Evolutionary conservation across 208 protist genomes (phyloP), one percentile per base, ranked within the genome.

Genomic region (Trypanosomatidae sp.): DNA sequence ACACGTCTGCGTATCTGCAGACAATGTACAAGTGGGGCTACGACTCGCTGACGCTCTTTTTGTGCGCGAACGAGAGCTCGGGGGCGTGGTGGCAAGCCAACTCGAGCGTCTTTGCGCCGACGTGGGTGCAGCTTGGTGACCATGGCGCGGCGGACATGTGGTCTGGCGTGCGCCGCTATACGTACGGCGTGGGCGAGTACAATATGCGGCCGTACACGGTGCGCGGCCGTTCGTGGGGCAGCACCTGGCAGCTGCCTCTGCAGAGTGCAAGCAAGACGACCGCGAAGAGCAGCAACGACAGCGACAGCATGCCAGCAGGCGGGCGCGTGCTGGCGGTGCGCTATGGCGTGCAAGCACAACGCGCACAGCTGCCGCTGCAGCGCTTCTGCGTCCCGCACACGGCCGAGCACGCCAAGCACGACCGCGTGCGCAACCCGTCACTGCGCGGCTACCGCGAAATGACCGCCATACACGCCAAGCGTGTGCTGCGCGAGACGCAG

Each of bases 51-150:
- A 87, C 83, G 33, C 64, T 92, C 30, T 92, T 92, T 47, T 67
- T 68, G 33, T 85, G 87, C 58, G 66, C 71, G 10, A 92, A 92
- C 66, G 83, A 92, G 58, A 78, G 88, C 48, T 67, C 78, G 11
- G 83, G 83, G 1, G 76, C 76, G 64, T 92, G 79, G 79, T 88
- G 79, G 79, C 87, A 88, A 39, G 83, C 83, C 0, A 92, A 92
- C 65, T 68, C 60, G 43, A 88, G 74, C 66, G 88, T 76, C 25
- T 65, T 88, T 15, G 73, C 69, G 0, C 85, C 78, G 1, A 88
- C 87, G 61, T 92, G 78, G 75, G 66, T 73, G 28, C 78, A 88
- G 69, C 69, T 92, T n/a, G 83, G 83, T 16, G 78, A 92, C 56
- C 82, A 85, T 56, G 83, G 77, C 32, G 86, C 82, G 49, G 83